These are phyloP conservation scores for Claviceps sp. DNA, from an alignment of 2,329 filamentous ascomycete species.

Conservation along the genomic window DNA sequence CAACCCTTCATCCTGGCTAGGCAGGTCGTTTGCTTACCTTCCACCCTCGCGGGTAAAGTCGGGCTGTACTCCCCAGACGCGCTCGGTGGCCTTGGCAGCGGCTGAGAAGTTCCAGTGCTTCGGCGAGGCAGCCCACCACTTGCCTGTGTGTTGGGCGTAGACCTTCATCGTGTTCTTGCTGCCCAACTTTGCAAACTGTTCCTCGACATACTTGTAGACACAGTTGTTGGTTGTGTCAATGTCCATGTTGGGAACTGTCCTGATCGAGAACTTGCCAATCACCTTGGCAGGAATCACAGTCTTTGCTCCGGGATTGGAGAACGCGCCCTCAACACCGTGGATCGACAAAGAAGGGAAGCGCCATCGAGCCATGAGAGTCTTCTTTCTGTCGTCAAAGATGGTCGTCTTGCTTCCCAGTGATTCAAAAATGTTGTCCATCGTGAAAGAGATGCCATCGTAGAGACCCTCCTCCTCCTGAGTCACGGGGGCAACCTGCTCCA, in stretches of 20 bases:
- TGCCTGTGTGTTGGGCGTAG: slow-evolving; percentile 75
- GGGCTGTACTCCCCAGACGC: slow-evolving; percentile 84
- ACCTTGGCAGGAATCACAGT: slow-evolving; percentile 98
- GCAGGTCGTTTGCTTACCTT: slow-evolving; percentile 53
- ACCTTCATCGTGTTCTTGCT: slow-evolving; percentile 88
- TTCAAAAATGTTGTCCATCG: slow-evolving; percentile 90
- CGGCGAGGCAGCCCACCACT: slow-evolving; percentile 97
- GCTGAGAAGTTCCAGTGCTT: slow-evolving; percentile 99
- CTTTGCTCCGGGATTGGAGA: slow-evolving; percentile 86
- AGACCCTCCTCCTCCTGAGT: slow-evolving; percentile 74
- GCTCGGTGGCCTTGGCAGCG: slow-evolving; percentile 87
- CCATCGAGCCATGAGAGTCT: slow-evolving; percentile 92
- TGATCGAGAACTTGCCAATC: slow-evolving; percentile 94
- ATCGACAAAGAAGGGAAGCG: slow-evolving; percentile 85
- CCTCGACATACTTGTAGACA: slow-evolving; percentile 72
- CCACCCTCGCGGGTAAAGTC: slow-evolving; percentile 95
- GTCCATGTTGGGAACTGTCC: slow-evolving; percentile 96
- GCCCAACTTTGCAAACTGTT: slow-evolving; percentile 71
- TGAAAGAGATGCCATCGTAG: slow-evolving; percentile 86
- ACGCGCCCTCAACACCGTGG: slow-evolving; percentile 90
- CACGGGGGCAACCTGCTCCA: slow-evolving; percentile 81
- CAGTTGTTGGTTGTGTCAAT: slow-evolving; percentile 74
- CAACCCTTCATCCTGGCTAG: too few species aligned
- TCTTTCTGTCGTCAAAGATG: slow-evolving; percentile 79
- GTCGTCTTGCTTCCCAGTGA: slow-evolving; percentile 79